A percentile compares a stretch with the other conserved stretches of the same genome.
phyloP scores from a whole-genome alignment of 495 filamentous ascomycete genomes.

The Aspergillus bertholletiae region DNA sequence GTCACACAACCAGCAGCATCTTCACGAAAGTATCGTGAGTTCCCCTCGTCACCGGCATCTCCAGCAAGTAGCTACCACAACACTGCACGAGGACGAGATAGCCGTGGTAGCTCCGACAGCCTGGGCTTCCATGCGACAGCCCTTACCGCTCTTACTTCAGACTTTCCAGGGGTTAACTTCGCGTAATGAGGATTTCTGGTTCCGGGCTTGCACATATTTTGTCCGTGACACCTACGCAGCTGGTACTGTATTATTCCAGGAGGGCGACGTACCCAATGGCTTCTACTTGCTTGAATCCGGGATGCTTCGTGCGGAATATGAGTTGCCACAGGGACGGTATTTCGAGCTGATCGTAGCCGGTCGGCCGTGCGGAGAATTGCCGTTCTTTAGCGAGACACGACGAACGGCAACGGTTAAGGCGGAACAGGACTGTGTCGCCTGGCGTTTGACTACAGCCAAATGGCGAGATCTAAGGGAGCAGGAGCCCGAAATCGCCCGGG shows the following conservation, averaged over 20 bases:
- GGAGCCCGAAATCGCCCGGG: constrained; percentile 72
- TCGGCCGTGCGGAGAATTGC: constrained; percentile 91
- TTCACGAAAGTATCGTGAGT: constrained; percentile 52
- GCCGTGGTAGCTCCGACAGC: constrained; percentile 42
- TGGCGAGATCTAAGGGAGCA: constrained; percentile 69
- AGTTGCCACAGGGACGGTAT: constrained; percentile 81
- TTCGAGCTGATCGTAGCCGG: constrained; percentile 92
- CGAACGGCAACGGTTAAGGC: constrained; percentile 82
- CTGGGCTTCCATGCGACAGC: constrained; percentile 85
- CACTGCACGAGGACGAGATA: constrained; percentile 58
- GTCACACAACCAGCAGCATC: constrained; percentile 14
- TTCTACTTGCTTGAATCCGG: constrained; percentile 93
- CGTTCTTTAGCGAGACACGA: constrained; percentile 87
- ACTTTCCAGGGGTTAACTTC: constrained; percentile 79
- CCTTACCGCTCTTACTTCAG: constrained; percentile 85
- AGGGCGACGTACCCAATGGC: constrained; percentile 64
- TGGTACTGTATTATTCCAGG: constrained; percentile 70
- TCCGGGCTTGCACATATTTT: constrained; percentile 70
- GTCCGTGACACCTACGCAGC: constrained; percentile 57
- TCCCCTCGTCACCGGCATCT: constrained; percentile 79
- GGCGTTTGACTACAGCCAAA: constrained; percentile 65
- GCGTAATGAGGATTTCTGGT: constrained; percentile 92
- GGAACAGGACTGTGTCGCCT: constrained; percentile 77
- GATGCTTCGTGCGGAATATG: constrained; percentile 84
- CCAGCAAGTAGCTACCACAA: constrained; percentile 70